phyloP scores from a whole-genome alignment of 305 asterid species.

The Striga hermonthica region DNA sequence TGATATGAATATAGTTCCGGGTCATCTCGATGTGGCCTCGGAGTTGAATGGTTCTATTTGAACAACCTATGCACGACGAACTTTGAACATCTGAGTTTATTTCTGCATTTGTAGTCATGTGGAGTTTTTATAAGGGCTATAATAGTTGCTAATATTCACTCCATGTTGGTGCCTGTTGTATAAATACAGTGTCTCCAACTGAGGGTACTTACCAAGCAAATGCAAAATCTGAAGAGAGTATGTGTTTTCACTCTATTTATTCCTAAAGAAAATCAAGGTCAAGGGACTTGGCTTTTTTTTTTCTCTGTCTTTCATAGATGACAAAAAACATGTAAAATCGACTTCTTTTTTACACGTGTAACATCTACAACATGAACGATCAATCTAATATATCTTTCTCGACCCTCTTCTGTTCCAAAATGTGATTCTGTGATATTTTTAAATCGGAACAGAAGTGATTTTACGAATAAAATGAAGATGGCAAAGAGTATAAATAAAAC shows the following conservation, averaged over 20 bases:
- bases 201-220: no score
- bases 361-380: neutral
- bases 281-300: neutral
- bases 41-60: no score
- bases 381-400: constrained; percentile 6
- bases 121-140: neutral
- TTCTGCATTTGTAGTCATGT: constrained; percentile 4
- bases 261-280: neutral
- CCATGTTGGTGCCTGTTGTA: no score
- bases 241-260: no score
- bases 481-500: neutral
- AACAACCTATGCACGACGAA: constrained; percentile 69
- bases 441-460: neutral
- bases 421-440: neutral
- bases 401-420: neutral
- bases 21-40: no score
- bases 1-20: no score
- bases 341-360: constrained; percentile 12
- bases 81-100: constrained; percentile 40
- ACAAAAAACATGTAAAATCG: constrained; percentile 2
- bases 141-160: no score
- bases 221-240: no score
- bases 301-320: neutral
- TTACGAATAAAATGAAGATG: neutral
- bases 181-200: no score